Evolutionary conservation across 192 early-diverging fungal genomes (phyloP), one percentile per base, ranked within the genome.

Genomic region (Entomortierella beljakovae): DNA sequence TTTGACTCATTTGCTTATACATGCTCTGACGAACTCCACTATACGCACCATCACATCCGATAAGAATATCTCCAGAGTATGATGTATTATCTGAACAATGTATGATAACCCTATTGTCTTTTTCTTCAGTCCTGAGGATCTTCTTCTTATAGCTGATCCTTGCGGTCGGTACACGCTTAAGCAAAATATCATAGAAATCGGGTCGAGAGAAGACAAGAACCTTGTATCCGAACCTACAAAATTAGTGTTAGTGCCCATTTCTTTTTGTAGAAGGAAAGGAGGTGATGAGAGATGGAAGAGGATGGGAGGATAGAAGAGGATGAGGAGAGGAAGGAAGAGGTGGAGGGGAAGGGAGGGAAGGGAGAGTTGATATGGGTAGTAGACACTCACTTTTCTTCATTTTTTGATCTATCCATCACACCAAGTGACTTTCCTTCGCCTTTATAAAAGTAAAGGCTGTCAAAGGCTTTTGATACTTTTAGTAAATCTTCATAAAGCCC

Each of bases 131-230:
- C 6, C 22, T 15, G 25, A 60, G 2, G 23, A 60, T 25, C 25
- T 60, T 60, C 18, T 60, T 60, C 33, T 35, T 28, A 16, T 43
- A 26, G 25, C 35, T 40, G 26, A 60, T 60, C 29, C 43, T 60
- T 16, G 40, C 28, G 1, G 2, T 7, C 7, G 58, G 58, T 1
- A 60, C 38, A 20, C 35, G 58, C 1, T 23, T 8, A 11, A 38
- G 25, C 6, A 60, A 25, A 18, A 60, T 2, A 10, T 37, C 20
- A 23, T 60, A 42, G 6, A 60, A 28, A 1, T 31, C 26, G 6
- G 23, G 58, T 26, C 58, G 7, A 20, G 43, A 11, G 43, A 46
- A 46, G 15, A 46, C 43, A 20, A 11, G 15, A 46, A 20, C 20
- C 15, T 11, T 6, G 13, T 46, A 46, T 46, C 43, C 43, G 3